A percentile compares a stretch with the other conserved stretches of the same genome.
These are phyloP conservation scores for Moringa oleifera DNA, from an alignment of 345 rosid species.

Conservation along the genomic window DNA sequence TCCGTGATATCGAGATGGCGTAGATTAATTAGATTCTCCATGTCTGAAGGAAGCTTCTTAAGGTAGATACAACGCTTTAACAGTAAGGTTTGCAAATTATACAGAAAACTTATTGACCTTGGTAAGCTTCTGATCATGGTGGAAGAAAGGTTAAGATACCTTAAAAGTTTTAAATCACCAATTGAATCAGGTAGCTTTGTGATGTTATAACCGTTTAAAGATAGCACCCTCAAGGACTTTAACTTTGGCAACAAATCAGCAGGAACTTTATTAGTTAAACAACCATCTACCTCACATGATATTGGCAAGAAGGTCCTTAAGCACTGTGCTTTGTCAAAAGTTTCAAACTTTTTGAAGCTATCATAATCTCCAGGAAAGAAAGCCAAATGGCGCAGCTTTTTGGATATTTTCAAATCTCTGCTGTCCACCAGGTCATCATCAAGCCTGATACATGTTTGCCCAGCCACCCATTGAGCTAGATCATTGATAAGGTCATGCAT, in stretches of 20 bases:
- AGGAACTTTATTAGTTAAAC: slow-evolving; percentile 1
- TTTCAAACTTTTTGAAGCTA: slow-evolving; percentile 4
- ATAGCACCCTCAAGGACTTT: slow-evolving; percentile 16
- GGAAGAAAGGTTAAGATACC: slow-evolving; percentile 16
- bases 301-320: slow-evolving; percentile 11
- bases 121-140: slow-evolving; percentile 8
- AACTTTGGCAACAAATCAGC: slow-evolving; percentile 11
- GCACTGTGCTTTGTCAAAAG: background rate
- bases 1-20: no score
- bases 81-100: no score
- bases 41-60: no score
- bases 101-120: no score
- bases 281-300: background rate
- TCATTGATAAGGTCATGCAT: no score
- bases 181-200: slow-evolving; percentile 16
- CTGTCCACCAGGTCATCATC: background rate
- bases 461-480: slow-evolving; percentile 19
- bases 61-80: no score
- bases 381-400: slow-evolving; percentile 18
- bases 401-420: background rate
- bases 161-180: slow-evolving; percentile 15
- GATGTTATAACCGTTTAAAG: slow-evolving; percentile 8
- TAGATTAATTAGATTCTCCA: no score
- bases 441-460: slow-evolving; percentile 4
- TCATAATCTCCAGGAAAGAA: slow-evolving; percentile 5